These are phyloP conservation scores for Pichia sp. DNA, from an alignment of 1,139 yeast species.

Conservation along the genomic window DNA sequence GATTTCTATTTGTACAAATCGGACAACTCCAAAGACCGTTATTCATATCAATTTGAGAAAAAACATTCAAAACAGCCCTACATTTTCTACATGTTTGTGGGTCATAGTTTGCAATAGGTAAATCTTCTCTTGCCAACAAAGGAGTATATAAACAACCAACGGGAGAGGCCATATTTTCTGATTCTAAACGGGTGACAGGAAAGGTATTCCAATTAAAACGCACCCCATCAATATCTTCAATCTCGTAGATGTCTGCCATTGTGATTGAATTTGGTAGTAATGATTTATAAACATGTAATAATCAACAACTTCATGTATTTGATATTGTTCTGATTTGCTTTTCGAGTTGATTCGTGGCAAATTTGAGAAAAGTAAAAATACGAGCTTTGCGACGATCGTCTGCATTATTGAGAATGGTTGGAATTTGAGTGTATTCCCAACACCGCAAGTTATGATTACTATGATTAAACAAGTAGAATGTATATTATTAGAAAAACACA, in stretches of 20 bases:
- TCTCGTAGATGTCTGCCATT: slow-evolving; percentile 32
- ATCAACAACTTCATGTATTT: not conserved
- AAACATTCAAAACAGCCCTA: slow-evolving; percentile 83
- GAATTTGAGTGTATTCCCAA: no score
- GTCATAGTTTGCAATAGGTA: slow-evolving; percentile 80
- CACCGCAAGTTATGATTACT: no score
- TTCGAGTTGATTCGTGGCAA: slow-evolving; percentile 1
- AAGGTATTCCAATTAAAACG: slow-evolving; percentile 55
- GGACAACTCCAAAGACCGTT: slow-evolving; percentile 86
- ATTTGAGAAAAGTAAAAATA: not conserved
- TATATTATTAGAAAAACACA: no score
- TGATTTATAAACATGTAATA: not conserved
- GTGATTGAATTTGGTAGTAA: not conserved
- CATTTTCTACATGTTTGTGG: slow-evolving; percentile 86
- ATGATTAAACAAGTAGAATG: no score
- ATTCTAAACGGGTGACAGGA: slow-evolving; percentile 87
- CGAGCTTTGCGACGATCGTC: not conserved
- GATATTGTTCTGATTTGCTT: not conserved
- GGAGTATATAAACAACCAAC: slow-evolving; percentile 95
- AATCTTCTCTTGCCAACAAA: slow-evolving; percentile 67
- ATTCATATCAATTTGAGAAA: slow-evolving; percentile 74
- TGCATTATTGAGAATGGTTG: no score
- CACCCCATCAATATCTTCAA: slow-evolving; percentile 35
- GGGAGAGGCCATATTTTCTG: slow-evolving; percentile 89
- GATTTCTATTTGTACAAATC: slow-evolving; percentile 79